Evolutionary conservation across 768 basidiomycete genomes (phyloP).

Genomic region (Suillus clintonianus): DNA sequence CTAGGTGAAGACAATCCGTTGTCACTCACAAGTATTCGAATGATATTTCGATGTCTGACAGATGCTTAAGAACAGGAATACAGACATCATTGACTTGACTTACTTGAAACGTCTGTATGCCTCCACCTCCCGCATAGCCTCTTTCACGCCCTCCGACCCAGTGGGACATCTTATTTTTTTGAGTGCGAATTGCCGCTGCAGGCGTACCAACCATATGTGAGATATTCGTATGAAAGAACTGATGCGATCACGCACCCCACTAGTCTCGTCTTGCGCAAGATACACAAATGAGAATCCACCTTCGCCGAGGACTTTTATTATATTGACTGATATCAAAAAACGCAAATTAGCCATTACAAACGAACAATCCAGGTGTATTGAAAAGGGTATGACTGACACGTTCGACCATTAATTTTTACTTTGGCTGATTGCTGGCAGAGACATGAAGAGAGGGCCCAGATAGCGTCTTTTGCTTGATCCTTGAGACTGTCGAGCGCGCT

Average conservation of each 20-base stretch:
- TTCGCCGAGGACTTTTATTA: conserved; percentile 91
- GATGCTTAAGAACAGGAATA: neutral
- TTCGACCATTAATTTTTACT: conserved; percentile 94
- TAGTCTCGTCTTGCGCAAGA: conserved; percentile 82
- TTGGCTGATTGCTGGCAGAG: conserved; percentile 80
- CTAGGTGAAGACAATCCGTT: neutral
- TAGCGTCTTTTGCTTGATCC: conserved; percentile 78
- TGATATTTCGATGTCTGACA: conserved; percentile 90
- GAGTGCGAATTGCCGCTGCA: conserved; percentile 86
- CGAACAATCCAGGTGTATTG: conserved; percentile 5
- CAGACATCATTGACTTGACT: conserved; percentile 27
- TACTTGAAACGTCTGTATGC: conserved; percentile 94
- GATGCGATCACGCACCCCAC: conserved; percentile 57
- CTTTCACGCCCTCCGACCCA: conserved; percentile 84
- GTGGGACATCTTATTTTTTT: conserved; percentile 97
- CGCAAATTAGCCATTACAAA: conserved; percentile 3
- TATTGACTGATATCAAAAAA: conserved; percentile 59
- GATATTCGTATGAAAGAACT: neutral
- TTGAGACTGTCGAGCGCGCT: conserved; percentile 58
- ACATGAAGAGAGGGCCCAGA: conserved; percentile 82
- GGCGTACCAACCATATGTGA: conserved; percentile 2
- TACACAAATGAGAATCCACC: conserved; percentile 95
- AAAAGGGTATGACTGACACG: conserved; percentile 58
- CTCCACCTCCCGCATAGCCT: conserved; percentile 87
- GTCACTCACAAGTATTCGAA: conserved; percentile 76